phyloP scores from a whole-genome alignment of 306 rosid species.

The Quercus cerris region DNA sequence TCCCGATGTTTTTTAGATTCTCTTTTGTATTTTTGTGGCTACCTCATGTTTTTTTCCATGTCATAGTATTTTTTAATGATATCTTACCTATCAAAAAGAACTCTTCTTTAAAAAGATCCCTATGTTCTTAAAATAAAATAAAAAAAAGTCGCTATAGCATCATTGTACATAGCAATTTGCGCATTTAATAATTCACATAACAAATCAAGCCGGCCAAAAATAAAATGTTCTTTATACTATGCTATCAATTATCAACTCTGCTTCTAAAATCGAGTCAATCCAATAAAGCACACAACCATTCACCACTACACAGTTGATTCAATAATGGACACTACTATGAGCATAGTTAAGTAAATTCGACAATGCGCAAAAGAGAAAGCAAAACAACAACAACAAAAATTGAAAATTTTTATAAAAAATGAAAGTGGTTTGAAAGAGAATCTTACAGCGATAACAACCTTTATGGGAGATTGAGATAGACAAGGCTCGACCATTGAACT shows the following conservation, averaged over 20 bases:
- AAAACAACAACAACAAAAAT: background rate
- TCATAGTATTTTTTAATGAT: background rate
- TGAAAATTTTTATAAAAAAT: no score
- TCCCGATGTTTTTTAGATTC: no score
- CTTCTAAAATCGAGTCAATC: background rate
- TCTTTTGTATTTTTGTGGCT: no score
- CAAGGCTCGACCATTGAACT: slow-evolving; percentile 77
- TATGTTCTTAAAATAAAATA: no score
- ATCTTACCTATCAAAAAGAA: background rate
- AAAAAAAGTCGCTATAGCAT: background rate
- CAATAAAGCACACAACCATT: background rate
- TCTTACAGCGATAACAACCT: slow-evolving; percentile 70
- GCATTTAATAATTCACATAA: background rate
- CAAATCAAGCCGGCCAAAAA: background rate
- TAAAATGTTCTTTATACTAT: background rate
- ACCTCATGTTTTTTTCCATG: no score
- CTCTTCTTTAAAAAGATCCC: background rate
- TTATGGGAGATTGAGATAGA: slow-evolving; percentile 66
- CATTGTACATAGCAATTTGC: background rate
- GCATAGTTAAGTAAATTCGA: background rate
- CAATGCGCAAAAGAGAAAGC: background rate
- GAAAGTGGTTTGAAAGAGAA: slow-evolving; percentile 7
- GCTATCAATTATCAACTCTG: background rate
- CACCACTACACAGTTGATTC: background rate
- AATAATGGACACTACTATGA: background rate